Percentiles rank a stretch among this genome's conserved stretches.
These are phyloP conservation scores for Hagleromyces aurorensis DNA, from an alignment of 805 yeast species.

Conservation along the genomic window DNA sequence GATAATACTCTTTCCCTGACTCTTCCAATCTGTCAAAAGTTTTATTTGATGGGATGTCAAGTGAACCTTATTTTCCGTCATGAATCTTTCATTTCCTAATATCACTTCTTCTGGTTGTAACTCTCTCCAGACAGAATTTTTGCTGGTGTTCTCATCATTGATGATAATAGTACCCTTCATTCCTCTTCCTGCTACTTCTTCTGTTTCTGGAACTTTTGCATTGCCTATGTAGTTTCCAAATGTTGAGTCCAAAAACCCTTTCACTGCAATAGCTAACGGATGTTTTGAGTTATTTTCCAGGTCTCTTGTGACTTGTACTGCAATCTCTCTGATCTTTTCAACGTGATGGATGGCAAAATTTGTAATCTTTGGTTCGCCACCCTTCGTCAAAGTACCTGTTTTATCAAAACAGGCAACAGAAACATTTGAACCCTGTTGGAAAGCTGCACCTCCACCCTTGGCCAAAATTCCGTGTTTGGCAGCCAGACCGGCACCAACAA, in stretches of 20 bases:
- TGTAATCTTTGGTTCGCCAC: constrained; percentile 52
- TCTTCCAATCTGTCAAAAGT: constrained; percentile 46
- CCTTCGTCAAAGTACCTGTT: constrained; percentile 66
- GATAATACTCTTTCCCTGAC: constrained; percentile 55
- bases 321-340: constrained; percentile 11
- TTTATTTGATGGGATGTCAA: constrained; percentile 32
- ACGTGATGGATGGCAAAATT: constrained; percentile 34
- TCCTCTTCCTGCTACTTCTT: constrained; percentile 56
- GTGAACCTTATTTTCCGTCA: constrained; percentile 39
- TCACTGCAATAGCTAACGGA: constrained; percentile 58
- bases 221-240: constrained; percentile 18
- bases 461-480: constrained; percentile 71
- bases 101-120: constrained; percentile 33
- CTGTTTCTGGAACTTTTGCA: constrained; percentile 39
- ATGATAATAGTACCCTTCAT: constrained; percentile 37
- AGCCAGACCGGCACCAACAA: constrained; percentile 72
- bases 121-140: constrained; percentile 28
- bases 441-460: constrained; percentile 76
- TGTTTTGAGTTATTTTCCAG: constrained; percentile 60
- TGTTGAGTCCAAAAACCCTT: constrained; percentile 31
- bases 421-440: constrained; percentile 63
- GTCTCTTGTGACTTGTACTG: constrained; percentile 44
- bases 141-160: constrained; percentile 11
- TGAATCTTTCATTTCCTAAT: constrained; percentile 55
- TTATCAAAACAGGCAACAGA: constrained; percentile 68